Percentiles rank a stretch among this genome's conserved stretches.
These are phyloP conservation scores for Sporothrix dimorphospora DNA, from an alignment of 2,329 filamentous ascomycete species.

Conservation along the genomic window DNA sequence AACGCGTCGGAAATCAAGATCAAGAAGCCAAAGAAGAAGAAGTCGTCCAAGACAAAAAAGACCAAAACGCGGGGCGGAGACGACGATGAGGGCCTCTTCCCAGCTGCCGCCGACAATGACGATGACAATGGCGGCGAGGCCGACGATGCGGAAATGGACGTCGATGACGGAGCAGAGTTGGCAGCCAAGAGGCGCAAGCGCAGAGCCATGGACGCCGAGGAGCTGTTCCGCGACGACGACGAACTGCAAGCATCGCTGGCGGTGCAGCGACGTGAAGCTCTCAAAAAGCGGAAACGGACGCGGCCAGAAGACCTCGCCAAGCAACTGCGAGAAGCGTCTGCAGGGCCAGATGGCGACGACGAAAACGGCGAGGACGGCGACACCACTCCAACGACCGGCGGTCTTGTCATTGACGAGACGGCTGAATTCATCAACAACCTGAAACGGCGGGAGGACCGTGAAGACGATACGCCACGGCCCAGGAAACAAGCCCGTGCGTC, in stretches of 20 bases:
- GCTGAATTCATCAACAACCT: slow-evolving; percentile 91
- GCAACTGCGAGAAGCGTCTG: slow-evolving; percentile 68
- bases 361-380: slow-evolving; percentile 43
- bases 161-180: slow-evolving; percentile 61
- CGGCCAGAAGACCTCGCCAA: slow-evolving; percentile 85
- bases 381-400: slow-evolving; percentile 43
- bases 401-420: slow-evolving; percentile 92
- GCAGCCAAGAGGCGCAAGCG: slow-evolving; percentile 59
- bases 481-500: slow-evolving; percentile 33
- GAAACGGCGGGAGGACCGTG: slow-evolving; percentile 65
- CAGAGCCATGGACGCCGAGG: slow-evolving; percentile 58
- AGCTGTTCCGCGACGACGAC: slow-evolving; percentile 76
- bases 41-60: slow-evolving; percentile 70
- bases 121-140: slow-evolving; percentile 43
- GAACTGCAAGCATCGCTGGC: slow-evolving; percentile 73
- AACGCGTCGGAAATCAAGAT: slow-evolving; percentile 86
- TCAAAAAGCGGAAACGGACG: slow-evolving; percentile 90
- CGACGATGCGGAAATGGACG: slow-evolving; percentile 63
- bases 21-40: slow-evolving; percentile 91
- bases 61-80: slow-evolving; percentile 68
- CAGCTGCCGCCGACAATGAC: slow-evolving; percentile 40
- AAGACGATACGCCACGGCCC: slow-evolving; percentile 41
- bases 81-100: slow-evolving; percentile 62
- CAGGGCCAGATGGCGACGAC: slow-evolving; percentile 43
- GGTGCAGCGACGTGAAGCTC: slow-evolving; percentile 75